Percentiles rank a stretch among this genome's conserved stretches.
phyloP scores from a whole-genome alignment of 2,329 filamentous ascomycete species.

The Teratosphaeria nubilosa region DNA sequence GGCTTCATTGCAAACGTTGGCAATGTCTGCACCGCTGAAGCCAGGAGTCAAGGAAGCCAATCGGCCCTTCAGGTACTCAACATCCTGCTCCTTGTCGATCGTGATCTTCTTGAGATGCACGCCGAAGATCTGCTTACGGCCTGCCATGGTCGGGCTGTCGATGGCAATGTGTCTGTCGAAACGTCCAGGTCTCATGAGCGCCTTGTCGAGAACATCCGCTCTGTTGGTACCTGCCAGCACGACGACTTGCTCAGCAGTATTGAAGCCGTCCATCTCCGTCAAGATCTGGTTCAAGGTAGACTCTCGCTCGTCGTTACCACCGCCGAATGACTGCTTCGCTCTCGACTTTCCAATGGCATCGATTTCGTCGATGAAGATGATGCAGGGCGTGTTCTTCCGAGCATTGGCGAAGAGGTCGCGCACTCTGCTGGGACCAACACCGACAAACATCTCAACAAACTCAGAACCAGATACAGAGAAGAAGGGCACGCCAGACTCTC shows the following conservation, averaged over 20 bases:
- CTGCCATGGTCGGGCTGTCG: conserved; percentile 92
- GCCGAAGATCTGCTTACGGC: conserved; percentile 88
- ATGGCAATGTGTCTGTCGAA: conserved; percentile 96
- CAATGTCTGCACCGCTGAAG: conserved; percentile 95
- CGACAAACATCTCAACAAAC: conserved; percentile 99
- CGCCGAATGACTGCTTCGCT: conserved; percentile 70
- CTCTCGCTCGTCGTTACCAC: conserved; percentile 94
- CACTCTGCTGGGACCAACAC: conserved; percentile 91
- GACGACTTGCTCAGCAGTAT: conserved; percentile 90
- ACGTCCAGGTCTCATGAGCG: conserved; percentile 88
- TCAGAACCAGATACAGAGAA: conserved; percentile 98
- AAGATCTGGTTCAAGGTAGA: conserved; percentile 96
- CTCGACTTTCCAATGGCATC: conserved; percentile 92
- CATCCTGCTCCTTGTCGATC: conserved; percentile 62
- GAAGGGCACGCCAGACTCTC: conserved; percentile 93
- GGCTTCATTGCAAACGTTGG: conserved; percentile 96
- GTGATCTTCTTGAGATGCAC: conserved; percentile 94
- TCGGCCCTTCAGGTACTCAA: conserved; percentile 77
- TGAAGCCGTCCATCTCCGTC: conserved; percentile 99
- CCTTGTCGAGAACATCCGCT: conserved; percentile 88
- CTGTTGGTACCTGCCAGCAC: conserved; percentile 95
- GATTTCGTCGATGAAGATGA: conserved; percentile 99
- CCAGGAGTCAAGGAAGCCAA: conserved; percentile 88
- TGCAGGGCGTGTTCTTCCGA: conserved; percentile 91
- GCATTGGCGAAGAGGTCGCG: conserved; percentile 90